phyloP scores from a whole-genome alignment of 768 basidiomycete genomes.

The Cubamyces sp. region DNA sequence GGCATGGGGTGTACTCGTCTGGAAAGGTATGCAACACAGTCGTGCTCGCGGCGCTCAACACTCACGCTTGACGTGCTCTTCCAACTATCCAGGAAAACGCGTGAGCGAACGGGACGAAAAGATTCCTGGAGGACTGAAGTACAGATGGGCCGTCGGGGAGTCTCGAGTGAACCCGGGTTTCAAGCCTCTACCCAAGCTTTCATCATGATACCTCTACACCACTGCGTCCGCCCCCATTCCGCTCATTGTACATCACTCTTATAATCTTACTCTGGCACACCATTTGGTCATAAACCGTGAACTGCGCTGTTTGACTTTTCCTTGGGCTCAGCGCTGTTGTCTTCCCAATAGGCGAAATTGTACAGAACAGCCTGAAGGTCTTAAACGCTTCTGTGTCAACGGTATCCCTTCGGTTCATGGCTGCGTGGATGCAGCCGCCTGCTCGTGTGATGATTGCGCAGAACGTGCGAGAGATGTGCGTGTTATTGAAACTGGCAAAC shows the following conservation, averaged over 20 bases:
- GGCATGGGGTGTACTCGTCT: constrained; percentile 80
- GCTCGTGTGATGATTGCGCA: too few relatives aligned
- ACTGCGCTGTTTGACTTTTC: too few relatives aligned
- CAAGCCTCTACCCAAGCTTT: constrained; percentile 13
- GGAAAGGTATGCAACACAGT: constrained; percentile 66
- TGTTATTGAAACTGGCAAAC: constrained; percentile 1
- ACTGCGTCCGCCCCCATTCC: background rate
- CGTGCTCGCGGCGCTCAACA: background rate
- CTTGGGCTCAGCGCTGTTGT: too few relatives aligned
- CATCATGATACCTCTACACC: constrained; percentile 2
- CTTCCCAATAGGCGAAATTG: too few relatives aligned
- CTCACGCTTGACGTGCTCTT: background rate
- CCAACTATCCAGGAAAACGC: constrained; percentile 56
- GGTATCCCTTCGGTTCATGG: too few relatives aligned
- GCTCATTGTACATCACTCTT: background rate
- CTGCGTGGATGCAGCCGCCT: too few relatives aligned
- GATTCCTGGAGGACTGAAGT: constrained; percentile 77
- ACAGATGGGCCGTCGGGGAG: constrained; percentile 66
- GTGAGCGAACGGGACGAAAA: constrained; percentile 63
- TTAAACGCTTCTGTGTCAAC: too few relatives aligned
- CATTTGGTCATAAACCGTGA: background rate
- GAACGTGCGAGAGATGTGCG: too few relatives aligned
- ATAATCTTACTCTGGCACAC: background rate
- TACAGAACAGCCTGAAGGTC: too few relatives aligned
- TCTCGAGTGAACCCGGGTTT: constrained; percentile 39